Evolutionary conservation across 495 filamentous ascomycete genomes (phyloP), one percentile per base, ranked within the genome.

Genomic region (Aspergillus haitiensis): DNA sequence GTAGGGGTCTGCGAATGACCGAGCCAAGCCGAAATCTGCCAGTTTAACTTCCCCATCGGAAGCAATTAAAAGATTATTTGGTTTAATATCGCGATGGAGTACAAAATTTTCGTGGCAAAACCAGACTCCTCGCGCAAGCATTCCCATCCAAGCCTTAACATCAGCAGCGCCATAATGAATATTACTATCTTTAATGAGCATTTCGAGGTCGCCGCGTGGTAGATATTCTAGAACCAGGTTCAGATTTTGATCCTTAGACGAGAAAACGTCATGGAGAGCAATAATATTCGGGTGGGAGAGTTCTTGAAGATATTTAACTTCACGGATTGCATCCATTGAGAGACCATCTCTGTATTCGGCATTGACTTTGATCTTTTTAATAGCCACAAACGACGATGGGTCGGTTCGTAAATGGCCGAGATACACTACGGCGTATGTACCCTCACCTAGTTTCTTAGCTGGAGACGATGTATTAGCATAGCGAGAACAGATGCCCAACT

Each of bases 331-430:
- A 73, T 99, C 95, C 78, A 93, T 90, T 12, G 90, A 84, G 64
- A 99, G 84, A 56, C 95, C 95, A 69, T 97, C 92, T 65, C 80
- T 81, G 65, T 81, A 85, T 67, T 96, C 91, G 12, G 87, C 84
- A 67, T 93, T 91, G 65, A 96, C 82, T 72, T 97, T 98, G 78
- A 99, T 96, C 77, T 97, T 98, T 70, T 99, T 99, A 72, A 99
- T 97, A 56, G 95, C 95, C 47, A 99, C 89, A 27, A 84, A 79
- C 9, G 81, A 76, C 13, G 81, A 79, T 1, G 89, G 87, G 63
- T 93, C 84, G 39, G 79, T 70, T 52, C 83, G 82, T 44, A 91
- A 78, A 72, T 91, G 88, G 50, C 92, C 95, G 13, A 90, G 83
- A 79, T 90, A 97, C 61, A 99, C 95, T 65, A 92, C 88, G 60